Conservation (phyloP, 257 asterid genomes). For the Vinca minor region DNA sequence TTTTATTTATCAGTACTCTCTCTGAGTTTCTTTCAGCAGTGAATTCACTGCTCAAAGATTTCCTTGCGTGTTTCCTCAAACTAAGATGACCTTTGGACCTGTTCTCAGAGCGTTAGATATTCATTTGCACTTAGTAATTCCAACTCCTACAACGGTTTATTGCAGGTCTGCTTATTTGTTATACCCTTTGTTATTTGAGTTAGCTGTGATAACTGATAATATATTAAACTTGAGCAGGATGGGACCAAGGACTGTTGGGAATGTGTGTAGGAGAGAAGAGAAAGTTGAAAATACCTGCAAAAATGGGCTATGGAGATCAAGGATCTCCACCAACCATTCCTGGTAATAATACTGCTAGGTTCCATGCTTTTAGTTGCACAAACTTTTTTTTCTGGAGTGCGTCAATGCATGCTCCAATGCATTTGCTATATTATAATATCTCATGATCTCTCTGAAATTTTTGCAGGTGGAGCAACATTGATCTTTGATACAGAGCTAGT, state of each 20-base stretch:
- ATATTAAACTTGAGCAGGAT: no score
- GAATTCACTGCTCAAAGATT: no score
- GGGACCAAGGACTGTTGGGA: slow-evolving; percentile 96
- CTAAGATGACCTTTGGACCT: no score
- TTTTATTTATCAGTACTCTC: background rate
- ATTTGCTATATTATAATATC: background rate
- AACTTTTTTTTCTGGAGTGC: no score
- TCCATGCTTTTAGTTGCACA: background rate
- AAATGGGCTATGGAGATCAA: slow-evolving; percentile 90
- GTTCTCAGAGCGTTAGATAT: background rate
- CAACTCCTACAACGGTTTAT: no score
- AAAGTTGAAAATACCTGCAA: slow-evolving; percentile 85
- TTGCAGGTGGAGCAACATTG: slow-evolving; percentile 90
- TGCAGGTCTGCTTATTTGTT: background rate
- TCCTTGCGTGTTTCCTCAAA: no score
- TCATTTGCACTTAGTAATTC: background rate
- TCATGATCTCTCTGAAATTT: background rate
- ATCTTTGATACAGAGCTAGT: slow-evolving; percentile 88
- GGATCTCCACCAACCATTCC: slow-evolving; percentile 98
- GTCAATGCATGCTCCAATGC: background rate
- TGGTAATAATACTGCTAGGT: slow-evolving; percentile 41
- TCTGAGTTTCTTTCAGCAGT: background rate
- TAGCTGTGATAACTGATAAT: background rate
- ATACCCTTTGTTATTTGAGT: background rate
- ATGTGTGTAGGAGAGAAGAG: slow-evolving; percentile 97